Evolutionary conservation across 2,329 filamentous ascomycete species (phyloP).

Genomic region (Aspergillus novoparasiticus): DNA sequence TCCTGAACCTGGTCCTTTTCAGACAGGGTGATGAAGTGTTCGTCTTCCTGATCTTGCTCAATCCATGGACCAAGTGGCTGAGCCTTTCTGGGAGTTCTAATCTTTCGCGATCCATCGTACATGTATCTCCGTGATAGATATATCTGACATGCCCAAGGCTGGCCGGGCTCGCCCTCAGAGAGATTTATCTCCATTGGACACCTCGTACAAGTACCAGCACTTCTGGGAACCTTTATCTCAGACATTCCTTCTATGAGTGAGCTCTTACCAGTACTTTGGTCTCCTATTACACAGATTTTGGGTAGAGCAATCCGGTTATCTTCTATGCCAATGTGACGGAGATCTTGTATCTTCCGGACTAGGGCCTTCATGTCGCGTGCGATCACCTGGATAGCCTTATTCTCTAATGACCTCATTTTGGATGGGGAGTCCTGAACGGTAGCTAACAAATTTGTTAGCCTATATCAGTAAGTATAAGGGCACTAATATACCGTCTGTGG

Average conservation of each 20-base stretch:
- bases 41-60: conserved; percentile 47
- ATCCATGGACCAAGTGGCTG: conserved; percentile 70
- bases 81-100: conserved; percentile 52
- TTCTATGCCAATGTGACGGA: conserved; percentile 73
- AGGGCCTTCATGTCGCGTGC: conserved; percentile 39
- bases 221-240: conserved; percentile 71
- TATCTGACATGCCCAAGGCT: conserved; percentile 67
- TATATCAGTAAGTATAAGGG: too few species aligned
- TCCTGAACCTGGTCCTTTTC: conserved; percentile 66
- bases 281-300: conserved; percentile 79
- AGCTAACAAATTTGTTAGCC: not conserved
- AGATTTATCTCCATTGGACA: conserved; percentile 81
- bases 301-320: conserved; percentile 69
- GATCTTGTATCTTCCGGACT: conserved; percentile 52
- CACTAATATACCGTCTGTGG: not conserved
- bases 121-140: conserved; percentile 67
- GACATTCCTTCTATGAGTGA: conserved; percentile 63
- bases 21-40: conserved; percentile 65
- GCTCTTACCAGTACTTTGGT: conserved; percentile 83
- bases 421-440: not conserved
- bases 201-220: conserved; percentile 73
- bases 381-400: conserved; percentile 31
- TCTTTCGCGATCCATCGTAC: conserved; percentile 44
- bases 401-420: not conserved
- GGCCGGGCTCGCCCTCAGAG: conserved; percentile 50